Evolutionary conservation across 2,329 filamentous ascomycete genomes (phyloP), one percentile per base, ranked within the genome.

Genomic region (Cordyceps cateniannulata): DNA sequence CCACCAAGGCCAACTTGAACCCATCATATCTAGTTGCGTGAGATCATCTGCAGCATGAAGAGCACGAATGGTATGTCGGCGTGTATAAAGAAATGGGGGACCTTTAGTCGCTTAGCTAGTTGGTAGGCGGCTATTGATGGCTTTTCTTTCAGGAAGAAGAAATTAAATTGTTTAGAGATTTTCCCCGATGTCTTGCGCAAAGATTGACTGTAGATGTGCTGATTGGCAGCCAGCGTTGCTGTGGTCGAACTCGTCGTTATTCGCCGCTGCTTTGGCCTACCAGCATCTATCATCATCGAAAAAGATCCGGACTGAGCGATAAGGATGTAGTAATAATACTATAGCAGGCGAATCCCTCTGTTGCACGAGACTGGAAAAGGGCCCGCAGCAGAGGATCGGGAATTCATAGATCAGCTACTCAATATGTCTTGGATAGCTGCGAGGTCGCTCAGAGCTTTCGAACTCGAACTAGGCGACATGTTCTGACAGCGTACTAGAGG

Each of bases 401-500:
- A 72, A 70, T 12, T 66, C 66, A 48, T 69, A 62, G 51, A 70
- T 62, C 59, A 66, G 69, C 25, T 67, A 64, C 64, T 69, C 67
- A 9, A 68, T 45, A 51, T 71, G 5, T 54, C 47, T 14, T 45
- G 54, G 14, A 54, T 29, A 45, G 38, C 40, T 14, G 49, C n/a
- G 16, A 40, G n/a, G 45, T 32, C 7, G 10, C 3, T 6, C 50
- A 27, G 22, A 7, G 35, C 45, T 40, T 38, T 12, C 18, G 35
- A 1, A 53, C n/a, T 27, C 7, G 35, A 42, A 25, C 22, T 27
- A 8, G 50, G 7, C 7, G 35, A 18, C 20, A 42, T 12, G 20
- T 25, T 42, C 12, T 55, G 29, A 8, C 63, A 62, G 57, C 60
- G 62, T 14, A 69, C 25, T 3, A 68, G 47, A 10, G 67, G 62